These are phyloP conservation scores for Pulveroboletus sp. DNA, from an alignment of 768 basidiomycete genomes.

Conservation along the genomic window DNA sequence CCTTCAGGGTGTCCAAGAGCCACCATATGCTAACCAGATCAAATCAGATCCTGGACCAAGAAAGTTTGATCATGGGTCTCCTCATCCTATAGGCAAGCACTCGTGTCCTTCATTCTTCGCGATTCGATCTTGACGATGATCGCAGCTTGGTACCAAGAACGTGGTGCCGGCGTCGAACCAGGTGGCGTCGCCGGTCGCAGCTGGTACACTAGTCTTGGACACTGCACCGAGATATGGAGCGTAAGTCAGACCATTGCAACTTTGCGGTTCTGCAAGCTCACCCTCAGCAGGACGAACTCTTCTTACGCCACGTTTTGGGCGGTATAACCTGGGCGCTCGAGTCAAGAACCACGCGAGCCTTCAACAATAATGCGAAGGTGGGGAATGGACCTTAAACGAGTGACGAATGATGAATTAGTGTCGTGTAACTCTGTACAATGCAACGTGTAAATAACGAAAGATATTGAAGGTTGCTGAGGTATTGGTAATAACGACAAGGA, in stretches of 20 bases:
- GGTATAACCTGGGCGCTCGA: constrained; percentile 73
- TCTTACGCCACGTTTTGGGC: constrained; percentile 67
- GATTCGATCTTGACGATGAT: constrained; percentile 1
- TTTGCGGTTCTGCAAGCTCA: background rate
- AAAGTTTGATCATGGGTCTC: constrained; percentile 60
- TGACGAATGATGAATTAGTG: constrained; percentile 21
- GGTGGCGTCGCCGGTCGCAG: constrained; percentile 60
- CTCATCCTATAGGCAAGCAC: constrained; percentile 72
- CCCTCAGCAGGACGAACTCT: constrained; percentile 53
- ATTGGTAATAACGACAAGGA: constrained; percentile 11
- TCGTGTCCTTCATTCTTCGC: background rate
- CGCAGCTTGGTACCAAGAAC: constrained; percentile 81
- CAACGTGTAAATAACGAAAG: constrained; percentile 26
- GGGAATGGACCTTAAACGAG: constrained; percentile 39
- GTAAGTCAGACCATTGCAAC: constrained; percentile 33
- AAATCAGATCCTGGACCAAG: constrained; percentile 29
- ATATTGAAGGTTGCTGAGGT: constrained; percentile 15
- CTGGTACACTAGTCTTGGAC: constrained; percentile 82
- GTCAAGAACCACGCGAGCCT: constrained; percentile 67
- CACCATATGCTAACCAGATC: background rate
- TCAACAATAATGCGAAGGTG: constrained; percentile 56
- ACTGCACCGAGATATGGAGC: constrained; percentile 74
- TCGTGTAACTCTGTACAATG: constrained; percentile 24
- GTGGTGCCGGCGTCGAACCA: constrained; percentile 58
- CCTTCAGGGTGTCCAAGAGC: background rate